Evolutionary conservation across 2,329 filamentous ascomycete species (phyloP).

Genomic region (Pseudogymnoascus sp.): DNA sequence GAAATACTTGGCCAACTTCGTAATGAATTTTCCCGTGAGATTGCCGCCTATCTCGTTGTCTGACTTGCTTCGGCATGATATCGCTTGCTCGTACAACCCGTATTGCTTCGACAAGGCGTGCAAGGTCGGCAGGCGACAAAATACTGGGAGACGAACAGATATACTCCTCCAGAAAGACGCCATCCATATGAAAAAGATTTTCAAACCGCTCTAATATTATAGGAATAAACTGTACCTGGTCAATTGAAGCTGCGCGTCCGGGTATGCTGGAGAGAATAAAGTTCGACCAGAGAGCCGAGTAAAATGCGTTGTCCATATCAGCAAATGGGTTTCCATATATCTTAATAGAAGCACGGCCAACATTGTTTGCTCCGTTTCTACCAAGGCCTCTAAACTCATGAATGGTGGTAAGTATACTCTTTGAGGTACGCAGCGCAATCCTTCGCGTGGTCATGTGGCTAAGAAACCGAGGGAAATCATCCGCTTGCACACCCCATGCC

Average conservation of each 20-base stretch:
- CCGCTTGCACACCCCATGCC: conserved; percentile 35
- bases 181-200: conserved; percentile 31
- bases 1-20: conserved; percentile 75
- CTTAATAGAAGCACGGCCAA: conserved; percentile 30
- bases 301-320: conserved; percentile 31
- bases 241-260: conserved; percentile 17
- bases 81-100: conserved; percentile 49
- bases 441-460: conserved; percentile 54
- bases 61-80: conserved; percentile 42
- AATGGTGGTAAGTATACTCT: conserved; percentile 72
- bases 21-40: conserved; percentile 45
- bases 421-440: conserved; percentile 66
- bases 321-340: conserved; percentile 25
- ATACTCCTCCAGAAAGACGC: conserved; percentile 29
- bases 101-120: conserved; percentile 41
- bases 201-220: conserved; percentile 30
- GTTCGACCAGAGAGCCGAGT: conserved; percentile 32
- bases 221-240: conserved; percentile 27
- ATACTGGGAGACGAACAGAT: conserved; percentile 19
- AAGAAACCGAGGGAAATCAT: conserved; percentile 46
- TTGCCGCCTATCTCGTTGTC: conserved; percentile 19
- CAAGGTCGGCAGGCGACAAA: conserved; percentile 15
- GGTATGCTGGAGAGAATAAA: conserved; percentile 26
- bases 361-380: conserved; percentile 12
- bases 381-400: conserved; percentile 38